phyloP scores from a whole-genome alignment of 371 early-diverging fungal species.

The Conidiobolus coronatus region DNA sequence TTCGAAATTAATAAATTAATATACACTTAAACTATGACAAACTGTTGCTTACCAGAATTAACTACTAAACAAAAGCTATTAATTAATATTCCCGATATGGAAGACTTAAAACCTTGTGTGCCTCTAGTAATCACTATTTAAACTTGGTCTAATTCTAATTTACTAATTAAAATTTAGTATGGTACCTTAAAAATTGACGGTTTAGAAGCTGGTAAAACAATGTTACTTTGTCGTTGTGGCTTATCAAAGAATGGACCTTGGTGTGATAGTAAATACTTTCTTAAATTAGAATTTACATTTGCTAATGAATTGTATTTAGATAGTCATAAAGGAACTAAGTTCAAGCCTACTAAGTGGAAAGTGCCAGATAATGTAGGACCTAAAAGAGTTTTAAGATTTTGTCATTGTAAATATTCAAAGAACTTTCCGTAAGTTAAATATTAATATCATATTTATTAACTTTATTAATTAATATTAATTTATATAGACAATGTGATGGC shows the following conservation, averaged over 20 bases:
- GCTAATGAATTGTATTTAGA: background rate
- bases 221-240: conserved; percentile 6
- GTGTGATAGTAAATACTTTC: conserved; percentile 5
- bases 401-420: conserved; percentile 8
- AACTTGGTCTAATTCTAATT: background rate
- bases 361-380: conserved; percentile 2
- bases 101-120: conserved; percentile 4
- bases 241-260: conserved; percentile 6
- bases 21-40: too few relatives aligned
- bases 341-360: conserved; percentile 7
- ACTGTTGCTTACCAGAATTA: too few relatives aligned
- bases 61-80: background rate
- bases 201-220: conserved; percentile 4
- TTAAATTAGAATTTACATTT: background rate
- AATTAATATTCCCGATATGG: conserved; percentile 4
- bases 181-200: conserved; percentile 7
- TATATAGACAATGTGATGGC: conserved; percentile 5
- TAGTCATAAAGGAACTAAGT: conserved; percentile 6
- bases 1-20: too few relatives aligned
- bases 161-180: conserved; percentile 6
- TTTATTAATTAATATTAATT: background rate
- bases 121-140: conserved; percentile 4
- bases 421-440: conserved; percentile 5
- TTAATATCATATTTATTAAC: background rate
- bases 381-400: conserved; percentile 4